Evolutionary conservation across 1,284 basidiomycete genomes (phyloP), one percentile per base, ranked within the genome.

Genomic region (Phylloboletellus chloephorus): DNA sequence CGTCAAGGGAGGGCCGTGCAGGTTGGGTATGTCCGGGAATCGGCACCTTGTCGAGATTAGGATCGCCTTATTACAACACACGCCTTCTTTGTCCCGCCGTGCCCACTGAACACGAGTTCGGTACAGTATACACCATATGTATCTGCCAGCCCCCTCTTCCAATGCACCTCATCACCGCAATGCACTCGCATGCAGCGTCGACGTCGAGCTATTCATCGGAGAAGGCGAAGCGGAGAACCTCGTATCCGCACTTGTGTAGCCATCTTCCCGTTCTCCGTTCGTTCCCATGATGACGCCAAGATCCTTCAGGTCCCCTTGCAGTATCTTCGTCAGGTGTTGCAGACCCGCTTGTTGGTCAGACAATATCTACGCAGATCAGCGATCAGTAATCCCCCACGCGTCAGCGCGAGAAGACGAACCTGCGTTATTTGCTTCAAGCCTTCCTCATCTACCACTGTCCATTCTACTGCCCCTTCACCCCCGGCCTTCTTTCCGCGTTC

Each of bases 371-470:
- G 8, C 28, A 39, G 16, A 41, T 49, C 37, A 42, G 12, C 1
- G 25, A 30, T 60, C 22, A 45, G 31, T 15, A 11, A 6, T 11
- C 12, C 22, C 24, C 25, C 7, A 10, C 4, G 3, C 9, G 2
- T 13, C 16, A 7, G 16, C 5, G 13, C 16, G 25, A 17, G 19
- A 31, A 31, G 37, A 60, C 69, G 29, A 52, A 88, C 88, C 71
- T 84, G 78, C 11, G 82, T 73, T 46, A 94, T 78, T 56, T 85
- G 79, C 21, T 77, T 72, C 49, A 93, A 65, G 1, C 86, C 85
- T 9, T 87, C 86, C 52, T 89, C 85, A 59, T 94, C 89, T 3
- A 87, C 83, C 15, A 89, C 84, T 7, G 83, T 76, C 90, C 90
- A 93, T 49, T 81, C 83, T 35, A 73, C 69, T 24, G 34, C 31